Conservation (phyloP, 2,329 filamentous ascomycete species). For the Fusarium nanum region DNA sequence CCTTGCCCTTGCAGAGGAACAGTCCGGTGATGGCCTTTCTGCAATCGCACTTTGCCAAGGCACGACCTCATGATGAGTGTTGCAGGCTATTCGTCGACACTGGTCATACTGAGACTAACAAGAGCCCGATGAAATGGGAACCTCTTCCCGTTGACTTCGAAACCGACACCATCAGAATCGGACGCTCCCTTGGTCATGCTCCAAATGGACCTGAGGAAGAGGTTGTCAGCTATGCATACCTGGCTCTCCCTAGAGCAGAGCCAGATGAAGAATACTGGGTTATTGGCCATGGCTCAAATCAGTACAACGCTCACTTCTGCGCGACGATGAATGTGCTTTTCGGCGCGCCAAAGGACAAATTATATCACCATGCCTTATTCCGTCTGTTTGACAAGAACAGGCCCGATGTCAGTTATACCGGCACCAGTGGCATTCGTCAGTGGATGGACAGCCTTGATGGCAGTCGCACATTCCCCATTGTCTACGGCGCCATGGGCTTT, state of each 20-base stretch:
- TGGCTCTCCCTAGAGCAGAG: conserved; percentile 36
- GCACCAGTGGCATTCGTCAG: neutral
- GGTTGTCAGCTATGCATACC: conserved; percentile 34
- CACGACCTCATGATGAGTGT: conserved; percentile 11
- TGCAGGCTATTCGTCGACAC: conserved; percentile 43
- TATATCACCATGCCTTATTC: conserved; percentile 36
- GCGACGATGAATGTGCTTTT: conserved; percentile 45
- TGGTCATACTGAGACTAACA: neutral
- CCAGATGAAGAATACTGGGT: neutral
- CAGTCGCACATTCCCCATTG: neutral
- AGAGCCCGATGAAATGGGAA: conserved; percentile 28
- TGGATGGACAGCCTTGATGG: neutral
- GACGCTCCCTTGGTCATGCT: conserved; percentile 10
- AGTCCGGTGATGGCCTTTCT: conserved; percentile 21
- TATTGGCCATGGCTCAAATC: conserved; percentile 42
- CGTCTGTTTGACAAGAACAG: conserved; percentile 27
- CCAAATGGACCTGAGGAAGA: neutral
- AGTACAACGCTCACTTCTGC: conserved; percentile 44
- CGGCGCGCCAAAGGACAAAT: conserved; percentile 6
- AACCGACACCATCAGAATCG: conserved; percentile 35
- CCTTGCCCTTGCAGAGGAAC: conserved; percentile 2
- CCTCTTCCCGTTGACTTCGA: conserved; percentile 34
- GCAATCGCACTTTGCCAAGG: neutral
- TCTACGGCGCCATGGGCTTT: conserved; percentile 35
- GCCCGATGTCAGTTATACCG: neutral